These are phyloP conservation scores for Hagleromyces aurorensis DNA, from an alignment of 805 yeast genomes.

Conservation along the genomic window DNA sequence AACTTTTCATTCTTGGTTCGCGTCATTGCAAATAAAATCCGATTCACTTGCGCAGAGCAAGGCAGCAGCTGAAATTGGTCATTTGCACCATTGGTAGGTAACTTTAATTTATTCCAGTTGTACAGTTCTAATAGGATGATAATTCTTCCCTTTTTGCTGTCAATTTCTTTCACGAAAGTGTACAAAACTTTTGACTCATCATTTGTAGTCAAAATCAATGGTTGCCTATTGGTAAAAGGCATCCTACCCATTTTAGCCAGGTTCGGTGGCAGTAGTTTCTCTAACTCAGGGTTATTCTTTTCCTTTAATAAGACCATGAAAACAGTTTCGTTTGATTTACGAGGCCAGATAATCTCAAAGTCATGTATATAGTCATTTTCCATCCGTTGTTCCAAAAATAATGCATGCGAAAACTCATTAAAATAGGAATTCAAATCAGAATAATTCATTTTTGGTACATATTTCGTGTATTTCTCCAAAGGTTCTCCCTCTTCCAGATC, in stretches of 20 bases:
- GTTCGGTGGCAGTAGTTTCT: slow-evolving; percentile 42
- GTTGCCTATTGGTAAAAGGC: slow-evolving; percentile 53
- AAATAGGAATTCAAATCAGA: slow-evolving; percentile 45
- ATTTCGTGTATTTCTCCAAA: slow-evolving; percentile 29
- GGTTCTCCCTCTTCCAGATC: slow-evolving; percentile 30
- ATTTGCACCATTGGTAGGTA: slow-evolving; percentile 37
- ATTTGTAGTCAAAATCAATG: slow-evolving; percentile 43
- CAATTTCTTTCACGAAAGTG: slow-evolving; percentile 43
- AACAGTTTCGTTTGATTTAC: slow-evolving; percentile 34
- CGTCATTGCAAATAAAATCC: slow-evolving; percentile 62
- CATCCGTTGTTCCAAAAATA: slow-evolving; percentile 54
- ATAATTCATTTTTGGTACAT: slow-evolving; percentile 39
- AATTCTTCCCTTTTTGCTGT: slow-evolving; percentile 25
- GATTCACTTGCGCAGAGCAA: slow-evolving; percentile 51
- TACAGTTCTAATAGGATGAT: slow-evolving; percentile 43
- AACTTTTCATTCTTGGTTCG: slow-evolving; percentile 45
- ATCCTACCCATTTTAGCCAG: slow-evolving; percentile 45
- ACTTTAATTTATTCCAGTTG: slow-evolving; percentile 47
- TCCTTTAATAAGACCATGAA: slow-evolving; percentile 21
- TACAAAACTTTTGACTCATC: slow-evolving; percentile 54
- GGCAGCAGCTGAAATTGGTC: slow-evolving; percentile 43
- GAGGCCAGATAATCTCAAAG: slow-evolving; percentile 48
- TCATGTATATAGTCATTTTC: slow-evolving; percentile 40
- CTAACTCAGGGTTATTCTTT: slow-evolving; percentile 34
- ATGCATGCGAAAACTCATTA: slow-evolving; percentile 50